Conservation (phyloP, 352 stramenopile genomes). For the Globisporangium irregulare region DNA sequence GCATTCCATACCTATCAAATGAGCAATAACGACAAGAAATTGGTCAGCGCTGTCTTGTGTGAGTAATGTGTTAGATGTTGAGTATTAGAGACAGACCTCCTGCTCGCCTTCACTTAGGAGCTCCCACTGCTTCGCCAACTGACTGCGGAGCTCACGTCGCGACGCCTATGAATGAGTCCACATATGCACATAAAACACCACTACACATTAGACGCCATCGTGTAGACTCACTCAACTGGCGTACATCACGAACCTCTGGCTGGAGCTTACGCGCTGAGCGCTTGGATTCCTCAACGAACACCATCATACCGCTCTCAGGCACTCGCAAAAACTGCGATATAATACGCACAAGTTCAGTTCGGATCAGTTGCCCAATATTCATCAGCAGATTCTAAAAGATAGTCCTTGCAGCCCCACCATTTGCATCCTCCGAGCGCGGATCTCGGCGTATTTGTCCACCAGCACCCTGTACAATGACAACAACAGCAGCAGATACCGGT, state of each 20-base stretch:
- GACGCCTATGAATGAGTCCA: slow-evolving; percentile 20
- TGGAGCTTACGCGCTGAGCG: slow-evolving; percentile 20
- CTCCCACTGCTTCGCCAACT: slow-evolving; percentile 28
- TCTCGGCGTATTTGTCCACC: slow-evolving; percentile 41
- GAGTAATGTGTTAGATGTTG: not conserved
- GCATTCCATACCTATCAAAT: slow-evolving; percentile 14
- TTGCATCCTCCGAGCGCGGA: slow-evolving; percentile 44
- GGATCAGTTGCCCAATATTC: too few relatives aligned
- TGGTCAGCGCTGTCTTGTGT: not conserved
- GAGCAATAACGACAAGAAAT: not conserved
- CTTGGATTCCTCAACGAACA: slow-evolving; percentile 36
- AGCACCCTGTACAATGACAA: slow-evolving; percentile 28
- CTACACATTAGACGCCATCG: not conserved
- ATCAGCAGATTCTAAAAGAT: not conserved
- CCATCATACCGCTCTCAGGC: slow-evolving; percentile 28
- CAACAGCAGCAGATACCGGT: not conserved
- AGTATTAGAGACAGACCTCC: slow-evolving; percentile 17
- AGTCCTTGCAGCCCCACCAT: slow-evolving; percentile 17
- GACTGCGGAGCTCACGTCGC: slow-evolving; percentile 23
- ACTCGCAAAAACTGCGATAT: slow-evolving; percentile 28
- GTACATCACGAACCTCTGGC: slow-evolving; percentile 20
- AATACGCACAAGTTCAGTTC: not conserved
- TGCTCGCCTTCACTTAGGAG: slow-evolving; percentile 27
- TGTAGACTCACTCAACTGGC: too few relatives aligned
- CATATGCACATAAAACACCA: not conserved